Base-by-base conservation (phyloP, 2,329 filamentous ascomycete genomes). In the Colletotrichum truncatum region DNA sequence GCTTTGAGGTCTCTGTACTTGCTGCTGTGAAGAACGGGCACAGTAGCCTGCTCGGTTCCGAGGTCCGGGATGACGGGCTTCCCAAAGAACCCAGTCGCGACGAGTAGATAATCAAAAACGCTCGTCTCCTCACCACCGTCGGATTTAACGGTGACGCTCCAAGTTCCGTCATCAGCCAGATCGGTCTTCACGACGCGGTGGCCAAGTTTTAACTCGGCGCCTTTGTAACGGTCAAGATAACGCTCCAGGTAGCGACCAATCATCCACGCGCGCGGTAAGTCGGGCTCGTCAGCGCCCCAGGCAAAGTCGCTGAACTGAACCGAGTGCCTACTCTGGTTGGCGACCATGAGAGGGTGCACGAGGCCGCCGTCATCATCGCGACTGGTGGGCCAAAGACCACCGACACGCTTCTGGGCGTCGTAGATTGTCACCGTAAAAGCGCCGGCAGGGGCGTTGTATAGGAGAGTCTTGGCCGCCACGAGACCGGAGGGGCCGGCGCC, bases 31-130 rank as follows among this genome's bases (percentile, higher is more conserved):
- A 92, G 76, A 2, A 89, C 78, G 0, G 85, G 87, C 1, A 88
- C 74, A 3, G 23, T 25, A 72, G 64, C 73, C 25, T 73, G 69
- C 21, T 51, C 75, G 68, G 59, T n/a, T n/a, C n/a, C 68, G 3
- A 81, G 75, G 1, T 82, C 76, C 0, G 89, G 87, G 8, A 87
- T 78, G 28, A 85, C 76, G 1, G 85, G 87, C 34, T 83, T 83
- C 3, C 91, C 88, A 74, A 96, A 96, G 79, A 92, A 95, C 0
- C 93, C 93, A 1, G 91, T 91, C 0, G 91, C 87, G 1, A 96
- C 82, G 5, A 97, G 74, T 2, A 97, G 78, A 67, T 90, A 85
- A 74, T 96, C 91, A 69, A 93, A 96, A 39, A 76, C 77, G n/a
- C 76, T 75, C 16, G 82, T 81, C 54, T 81, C 77, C 51, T 78